Base-by-base conservation (phyloP, 1,284 basidiomycete genomes). In the Earliella scabrosa region DNA sequence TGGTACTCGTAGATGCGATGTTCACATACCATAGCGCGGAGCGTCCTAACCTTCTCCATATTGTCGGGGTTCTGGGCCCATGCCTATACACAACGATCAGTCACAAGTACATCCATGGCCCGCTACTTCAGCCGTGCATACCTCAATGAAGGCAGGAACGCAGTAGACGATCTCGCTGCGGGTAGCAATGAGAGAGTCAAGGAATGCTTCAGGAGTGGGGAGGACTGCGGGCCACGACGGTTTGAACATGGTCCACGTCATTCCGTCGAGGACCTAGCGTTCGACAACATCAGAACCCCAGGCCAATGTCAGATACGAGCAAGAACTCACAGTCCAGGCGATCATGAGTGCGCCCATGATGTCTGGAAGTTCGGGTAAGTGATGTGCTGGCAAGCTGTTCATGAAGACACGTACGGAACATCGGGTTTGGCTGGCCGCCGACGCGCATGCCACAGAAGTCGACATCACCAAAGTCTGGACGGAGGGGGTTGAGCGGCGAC, bases 61-160 rank as follows among this genome's bases (percentile, higher is more conserved):
- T 64, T 64, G 3, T 49, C 47, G 3, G 60, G 60, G 31, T 50
- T 46, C 16, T 59, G 55, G 11, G 68, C 61, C 69, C 69, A 71
- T 24, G 66, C 60, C 68, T 70, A 2, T 3, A 39, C 11, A 18
- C 20, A n/a, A 35, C 16, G 35, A 29, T 8, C 38, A 20, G 23
- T 26, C 29, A 13, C 20, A 20, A 23, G 2, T 23, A 6, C 20
- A 16, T 14, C 5, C 11, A 18, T 21, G 8, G 21, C 32, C 4
- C 21, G 16, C 2, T 14, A 11, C 9, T 14, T 18, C 34, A 1
- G 16, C 1, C 13, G 27, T 3, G 7, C 35, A 10, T 8, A 66
- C 69, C 56, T 71, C 70, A 7, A 66, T 44, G 26, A 70, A 61
- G 2, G 63, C 54, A 0, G 68, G 68, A 2, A 68, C 64, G 38